These are phyloP conservation scores for Ormosia semicastrata DNA, from an alignment of 306 rosid genomes.

Conservation along the genomic window DNA sequence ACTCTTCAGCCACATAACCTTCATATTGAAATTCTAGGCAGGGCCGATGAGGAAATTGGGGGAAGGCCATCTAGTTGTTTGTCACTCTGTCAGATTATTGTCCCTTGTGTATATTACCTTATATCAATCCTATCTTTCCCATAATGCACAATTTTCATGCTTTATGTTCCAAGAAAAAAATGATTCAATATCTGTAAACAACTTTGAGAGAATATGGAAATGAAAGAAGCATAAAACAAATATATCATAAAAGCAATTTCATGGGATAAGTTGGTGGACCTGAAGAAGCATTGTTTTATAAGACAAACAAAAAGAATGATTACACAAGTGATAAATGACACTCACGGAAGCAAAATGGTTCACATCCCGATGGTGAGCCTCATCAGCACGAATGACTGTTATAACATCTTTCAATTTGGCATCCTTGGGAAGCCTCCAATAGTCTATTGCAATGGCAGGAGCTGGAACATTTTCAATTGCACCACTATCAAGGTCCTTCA, in stretches of 20 bases:
- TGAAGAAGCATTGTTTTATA: neutral
- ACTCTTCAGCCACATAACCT: neutral
- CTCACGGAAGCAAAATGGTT: conserved; percentile 84
- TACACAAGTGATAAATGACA: neutral
- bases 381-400: conserved; percentile 82
- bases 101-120: neutral
- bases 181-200: too few species aligned
- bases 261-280: neutral
- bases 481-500: conserved; percentile 58
- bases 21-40: neutral
- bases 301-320: neutral
- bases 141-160: neutral
- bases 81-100: neutral
- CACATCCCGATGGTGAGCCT: conserved; percentile 77
- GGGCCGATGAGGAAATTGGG: neutral
- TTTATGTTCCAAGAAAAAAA: neutral
- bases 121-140: neutral
- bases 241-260: neutral
- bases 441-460: conserved; percentile 82
- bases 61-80: neutral
- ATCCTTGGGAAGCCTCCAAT: conserved; percentile 75
- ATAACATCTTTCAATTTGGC: conserved; percentile 69
- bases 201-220: neutral
- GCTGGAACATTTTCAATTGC: conserved; percentile 65
- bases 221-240: conserved; percentile 13